A percentile compares a stretch with the other conserved stretches of the same genome.
phyloP scores from a whole-genome alignment of 352 stramenopile species.

The Plasmopara halstedii region DNA sequence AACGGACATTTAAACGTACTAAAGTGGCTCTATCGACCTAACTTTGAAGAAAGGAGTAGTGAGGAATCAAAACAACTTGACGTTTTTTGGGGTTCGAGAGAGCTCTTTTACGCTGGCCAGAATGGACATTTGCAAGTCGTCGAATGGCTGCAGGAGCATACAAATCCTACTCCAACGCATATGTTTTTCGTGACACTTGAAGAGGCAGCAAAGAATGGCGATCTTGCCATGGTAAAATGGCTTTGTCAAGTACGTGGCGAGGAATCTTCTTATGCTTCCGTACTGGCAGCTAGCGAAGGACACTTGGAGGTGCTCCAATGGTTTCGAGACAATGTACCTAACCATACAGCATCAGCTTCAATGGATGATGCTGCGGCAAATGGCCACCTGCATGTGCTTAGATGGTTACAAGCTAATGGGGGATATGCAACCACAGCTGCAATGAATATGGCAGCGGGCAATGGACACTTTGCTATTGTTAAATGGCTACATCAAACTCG shows the following conservation, averaged over 20 bases:
- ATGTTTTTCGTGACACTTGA: slow-evolving; percentile 36
- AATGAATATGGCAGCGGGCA: slow-evolving; percentile 25
- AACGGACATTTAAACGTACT: slow-evolving; percentile 29
- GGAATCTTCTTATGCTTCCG: slow-evolving; percentile 24
- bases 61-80: slow-evolving; percentile 4
- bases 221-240: slow-evolving; percentile 28
- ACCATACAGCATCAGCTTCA: neutral
- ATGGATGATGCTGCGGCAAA: slow-evolving; percentile 25
- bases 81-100: slow-evolving; percentile 27
- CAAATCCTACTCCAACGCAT: slow-evolving; percentile 25
- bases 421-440: slow-evolving; percentile 12
- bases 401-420: slow-evolving; percentile 21
- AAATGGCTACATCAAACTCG: slow-evolving; percentile 24
- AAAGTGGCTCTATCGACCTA: slow-evolving; percentile 16
- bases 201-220: slow-evolving; percentile 23
- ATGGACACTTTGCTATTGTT: slow-evolving; percentile 18
- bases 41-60: neutral
- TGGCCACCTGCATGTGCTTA: slow-evolving; percentile 13
- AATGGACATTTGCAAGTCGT: slow-evolving; percentile 22
- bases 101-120: slow-evolving; percentile 32
- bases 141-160: slow-evolving; percentile 32
- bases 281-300: slow-evolving; percentile 23
- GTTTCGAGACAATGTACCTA: slow-evolving; percentile 9
- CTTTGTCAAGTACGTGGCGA: slow-evolving; percentile 24
- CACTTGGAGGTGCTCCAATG: slow-evolving; percentile 28